Conservation (phyloP, 208 protist species). For the Leishmania lainsoni region DNA sequence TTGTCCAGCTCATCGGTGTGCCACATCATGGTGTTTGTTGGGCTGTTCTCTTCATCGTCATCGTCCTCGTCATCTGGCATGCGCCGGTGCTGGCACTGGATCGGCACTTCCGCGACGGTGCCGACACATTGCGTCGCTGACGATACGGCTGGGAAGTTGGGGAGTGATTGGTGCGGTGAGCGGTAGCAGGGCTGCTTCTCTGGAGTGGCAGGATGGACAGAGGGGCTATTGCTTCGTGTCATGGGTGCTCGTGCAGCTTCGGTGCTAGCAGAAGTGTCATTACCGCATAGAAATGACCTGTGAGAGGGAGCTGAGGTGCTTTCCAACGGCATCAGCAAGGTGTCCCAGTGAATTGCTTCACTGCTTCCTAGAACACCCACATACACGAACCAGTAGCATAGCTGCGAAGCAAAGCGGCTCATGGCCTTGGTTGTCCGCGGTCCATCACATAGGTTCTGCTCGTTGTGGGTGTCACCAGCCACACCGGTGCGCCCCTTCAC, state of each 20-base stretch:
- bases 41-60: not conserved
- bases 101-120: not conserved
- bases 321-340: not conserved
- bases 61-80: not conserved
- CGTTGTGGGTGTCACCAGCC: not conserved
- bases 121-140: not conserved
- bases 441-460: not conserved
- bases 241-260: not conserved
- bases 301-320: not conserved
- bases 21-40: constrained; percentile 7
- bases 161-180: not conserved
- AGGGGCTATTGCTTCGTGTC: not conserved
- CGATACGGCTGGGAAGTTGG: not conserved
- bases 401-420: constrained; percentile 15
- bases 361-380: constrained; percentile 10
- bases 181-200: not conserved
- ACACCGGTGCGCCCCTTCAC: not conserved
- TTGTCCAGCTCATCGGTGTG: constrained; percentile 1
- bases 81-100: not conserved
- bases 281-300: not conserved
- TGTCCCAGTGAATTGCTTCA: constrained; percentile 3
- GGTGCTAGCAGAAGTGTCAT: not conserved
- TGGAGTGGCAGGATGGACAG: not conserved
- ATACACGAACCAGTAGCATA: constrained; percentile 22
- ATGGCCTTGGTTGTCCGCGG: not conserved